These are phyloP conservation scores for Crucibulum laeve DNA, from an alignment of 768 basidiomycete species.

Conservation along the genomic window DNA sequence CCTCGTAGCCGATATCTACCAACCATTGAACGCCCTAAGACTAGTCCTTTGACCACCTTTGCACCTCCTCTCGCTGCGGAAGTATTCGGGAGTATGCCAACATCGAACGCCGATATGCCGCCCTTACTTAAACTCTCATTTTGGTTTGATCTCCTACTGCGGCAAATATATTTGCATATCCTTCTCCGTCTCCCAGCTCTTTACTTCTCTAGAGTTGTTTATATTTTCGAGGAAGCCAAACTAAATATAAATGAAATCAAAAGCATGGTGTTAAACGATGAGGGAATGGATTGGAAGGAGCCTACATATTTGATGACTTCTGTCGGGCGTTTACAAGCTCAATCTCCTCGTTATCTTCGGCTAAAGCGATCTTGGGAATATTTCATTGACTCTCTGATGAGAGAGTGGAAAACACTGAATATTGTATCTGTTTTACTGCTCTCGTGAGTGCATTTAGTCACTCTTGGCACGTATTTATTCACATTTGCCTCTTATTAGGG, in stretches of 20 bases:
- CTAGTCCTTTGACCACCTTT: too few relatives aligned
- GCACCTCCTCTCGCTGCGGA: too few relatives aligned
- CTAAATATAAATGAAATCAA: neutral
- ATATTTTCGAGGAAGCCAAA: neutral
- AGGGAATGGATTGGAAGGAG: neutral
- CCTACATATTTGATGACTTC: neutral
- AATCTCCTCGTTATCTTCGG: neutral
- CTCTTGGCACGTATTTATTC: neutral
- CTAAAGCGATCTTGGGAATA: neutral
- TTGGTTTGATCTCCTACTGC: too few relatives aligned
- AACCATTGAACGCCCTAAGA: too few relatives aligned
- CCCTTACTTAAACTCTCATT: too few relatives aligned
- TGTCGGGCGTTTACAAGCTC: neutral
- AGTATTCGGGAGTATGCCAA: too few relatives aligned
- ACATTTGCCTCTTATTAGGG: slow-evolving; percentile 10
- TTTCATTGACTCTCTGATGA: neutral
- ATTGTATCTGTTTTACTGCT: neutral
- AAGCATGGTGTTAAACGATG: neutral
- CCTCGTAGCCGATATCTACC: too few relatives aligned
- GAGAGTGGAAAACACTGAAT: neutral
- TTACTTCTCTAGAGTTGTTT: neutral
- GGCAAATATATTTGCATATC: neutral
- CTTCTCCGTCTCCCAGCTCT: neutral
- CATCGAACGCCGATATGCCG: too few relatives aligned
- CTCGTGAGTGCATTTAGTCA: neutral